These are phyloP conservation scores for Aspergillus luchuensis DNA, from an alignment of 2,329 filamentous ascomycete species.

Conservation along the genomic window DNA sequence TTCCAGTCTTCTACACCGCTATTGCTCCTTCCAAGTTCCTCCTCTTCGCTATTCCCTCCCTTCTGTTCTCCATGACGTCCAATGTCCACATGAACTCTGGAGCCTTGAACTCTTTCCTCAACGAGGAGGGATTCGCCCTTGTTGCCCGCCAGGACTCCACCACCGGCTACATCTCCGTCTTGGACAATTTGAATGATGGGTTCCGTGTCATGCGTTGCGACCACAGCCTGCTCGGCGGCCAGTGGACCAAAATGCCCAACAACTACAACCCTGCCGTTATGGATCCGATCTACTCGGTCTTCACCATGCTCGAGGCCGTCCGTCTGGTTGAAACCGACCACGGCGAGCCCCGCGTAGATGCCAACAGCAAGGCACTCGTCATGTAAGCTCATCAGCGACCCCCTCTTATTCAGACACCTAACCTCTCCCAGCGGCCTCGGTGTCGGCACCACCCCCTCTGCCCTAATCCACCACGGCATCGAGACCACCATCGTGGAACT, in stretches of 20 bases:
- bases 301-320: slow-evolving; percentile 91
- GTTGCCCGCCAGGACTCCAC: slow-evolving; percentile 81
- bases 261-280: slow-evolving; percentile 60
- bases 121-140: slow-evolving; percentile 68
- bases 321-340: slow-evolving; percentile 68
- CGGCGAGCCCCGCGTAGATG: slow-evolving; percentile 51
- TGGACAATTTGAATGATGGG: slow-evolving; percentile 70
- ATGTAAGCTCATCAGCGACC: slow-evolving; percentile 61
- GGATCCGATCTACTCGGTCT: slow-evolving; percentile 95
- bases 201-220: slow-evolving; percentile 89
- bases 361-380: slow-evolving; percentile 76
- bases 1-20: slow-evolving; percentile 66
- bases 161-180: slow-evolving; percentile 89
- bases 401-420: not conserved
- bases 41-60: slow-evolving; percentile 67
- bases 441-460: slow-evolving; percentile 86
- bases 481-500: slow-evolving; percentile 94
- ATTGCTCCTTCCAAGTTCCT: slow-evolving; percentile 70
- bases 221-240: slow-evolving; percentile 88
- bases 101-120: slow-evolving; percentile 67
- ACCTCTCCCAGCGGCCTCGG: slow-evolving; percentile 70
- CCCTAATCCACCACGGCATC: slow-evolving; percentile 83
- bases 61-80: slow-evolving; percentile 63
- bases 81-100: slow-evolving; percentile 74
- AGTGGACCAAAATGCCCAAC: slow-evolving; percentile 67